A percentile compares a stretch with the other conserved stretches of the same genome.
Evolutionary conservation across 2,329 filamentous ascomycete genomes (phyloP).

Genomic region (Cephalotrichum gorgonifer): DNA sequence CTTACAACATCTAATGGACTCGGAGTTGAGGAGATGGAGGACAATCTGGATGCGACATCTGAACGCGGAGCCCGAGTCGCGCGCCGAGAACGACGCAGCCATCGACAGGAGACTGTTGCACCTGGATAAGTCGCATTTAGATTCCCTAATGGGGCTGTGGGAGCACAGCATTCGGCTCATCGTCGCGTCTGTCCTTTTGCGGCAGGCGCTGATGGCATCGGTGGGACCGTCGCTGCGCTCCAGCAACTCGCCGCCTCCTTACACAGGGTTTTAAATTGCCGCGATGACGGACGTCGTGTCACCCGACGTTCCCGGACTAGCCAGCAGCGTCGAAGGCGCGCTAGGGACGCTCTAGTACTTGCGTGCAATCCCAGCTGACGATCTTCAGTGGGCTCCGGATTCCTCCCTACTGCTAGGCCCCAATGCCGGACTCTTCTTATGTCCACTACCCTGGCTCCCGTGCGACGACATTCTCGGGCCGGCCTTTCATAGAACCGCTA

Average conservation of each 20-base stretch:
- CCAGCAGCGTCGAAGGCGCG: constrained; percentile 1
- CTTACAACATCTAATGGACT: neutral
- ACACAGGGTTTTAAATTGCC: neutral
- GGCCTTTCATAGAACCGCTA: constrained; percentile 7
- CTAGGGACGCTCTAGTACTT: constrained; percentile 7
- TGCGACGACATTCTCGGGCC: constrained; percentile 9
- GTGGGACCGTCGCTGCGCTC: neutral
- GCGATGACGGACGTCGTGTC: neutral
- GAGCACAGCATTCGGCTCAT: constrained; percentile 10
- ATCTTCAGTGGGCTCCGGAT: constrained; percentile 9
- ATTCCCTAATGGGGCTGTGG: constrained; percentile 8
- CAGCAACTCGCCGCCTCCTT: neutral
- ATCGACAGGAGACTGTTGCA: neutral
- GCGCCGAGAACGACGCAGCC: neutral
- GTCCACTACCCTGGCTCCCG: constrained; percentile 8
- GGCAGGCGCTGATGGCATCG: constrained; percentile 8
- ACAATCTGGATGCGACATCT: neutral
- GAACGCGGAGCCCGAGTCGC: no score
- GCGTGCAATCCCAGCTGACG: constrained; percentile 6
- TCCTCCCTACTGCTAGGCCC: constrained; percentile 8
- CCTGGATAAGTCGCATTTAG: neutral
- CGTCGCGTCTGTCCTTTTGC: constrained; percentile 8
- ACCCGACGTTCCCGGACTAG: neutral
- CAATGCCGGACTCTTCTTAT: constrained; percentile 9
- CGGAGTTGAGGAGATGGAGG: neutral